phyloP scores from a whole-genome alignment of 106 monocot genomes.

The Ottelia alismoides region DNA sequence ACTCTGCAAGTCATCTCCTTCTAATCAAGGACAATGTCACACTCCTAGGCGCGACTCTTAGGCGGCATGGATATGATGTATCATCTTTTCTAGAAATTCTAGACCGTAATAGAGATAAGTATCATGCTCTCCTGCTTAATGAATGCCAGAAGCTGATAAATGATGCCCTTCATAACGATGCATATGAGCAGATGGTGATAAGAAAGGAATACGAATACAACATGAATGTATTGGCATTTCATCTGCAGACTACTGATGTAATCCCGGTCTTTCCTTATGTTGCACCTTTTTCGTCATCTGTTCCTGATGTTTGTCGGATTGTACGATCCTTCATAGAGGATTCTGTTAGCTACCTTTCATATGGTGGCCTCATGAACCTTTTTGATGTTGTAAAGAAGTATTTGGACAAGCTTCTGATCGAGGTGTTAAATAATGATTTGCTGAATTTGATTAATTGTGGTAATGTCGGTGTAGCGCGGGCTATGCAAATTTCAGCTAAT shows the following conservation, averaged over 20 bases:
- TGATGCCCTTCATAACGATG: conserved; percentile 32
- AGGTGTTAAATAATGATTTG: conserved; percentile 41
- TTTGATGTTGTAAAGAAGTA: conserved; percentile 50
- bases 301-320: conserved; percentile 48
- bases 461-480: conserved; percentile 20
- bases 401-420: conserved; percentile 49
- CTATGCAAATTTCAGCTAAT: conserved; percentile 60
- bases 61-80: conserved; percentile 30
- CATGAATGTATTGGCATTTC: conserved; percentile 44
- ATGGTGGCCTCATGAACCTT: conserved; percentile 31
- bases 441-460: conserved; percentile 37
- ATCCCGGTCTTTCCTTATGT: conserved; percentile 50
- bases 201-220: conserved; percentile 62
- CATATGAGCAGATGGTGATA: conserved; percentile 48
- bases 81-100: conserved; percentile 42
- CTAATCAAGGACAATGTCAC: conserved; percentile 63
- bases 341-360: conserved; percentile 56
- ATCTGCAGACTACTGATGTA: conserved; percentile 40
- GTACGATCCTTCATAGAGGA: conserved; percentile 61
- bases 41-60: conserved; percentile 36
- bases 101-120: conserved; percentile 52
- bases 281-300: conserved; percentile 50
- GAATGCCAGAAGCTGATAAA: conserved; percentile 44
- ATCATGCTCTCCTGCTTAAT: conserved; percentile 42
- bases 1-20: conserved; percentile 50